Base-by-base conservation (phyloP, 2,329 filamentous ascomycete genomes). In the Fusarium camptoceras region DNA sequence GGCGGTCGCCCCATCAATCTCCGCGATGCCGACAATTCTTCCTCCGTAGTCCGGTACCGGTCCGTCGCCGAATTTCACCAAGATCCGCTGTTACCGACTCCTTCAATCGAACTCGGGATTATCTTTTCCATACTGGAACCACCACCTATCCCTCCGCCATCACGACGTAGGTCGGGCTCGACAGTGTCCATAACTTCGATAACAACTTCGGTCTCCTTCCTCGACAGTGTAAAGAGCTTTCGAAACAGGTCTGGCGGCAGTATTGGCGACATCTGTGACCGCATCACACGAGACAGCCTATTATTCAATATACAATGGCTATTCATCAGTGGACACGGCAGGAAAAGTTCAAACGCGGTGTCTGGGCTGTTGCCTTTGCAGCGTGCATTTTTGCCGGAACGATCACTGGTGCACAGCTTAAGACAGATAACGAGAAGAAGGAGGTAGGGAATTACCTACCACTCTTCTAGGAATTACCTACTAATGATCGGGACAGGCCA, bases 381-480 rank as follows among this genome's bases (percentile, higher is more conserved):
- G 83, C 83, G 63, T 80, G 85, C 59, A 80, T 84, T 64, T 78
- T 82, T 62, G 83, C 84, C 31, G 84, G 84, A 61, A 76, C 82
- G 46, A 78, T 84, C 48, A 85, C 85, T 59, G 85, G 85, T 54
- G 85, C 84, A 9, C 82, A 83, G 47, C 73, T 86, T 47, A 86
- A 86, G 76, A 80, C 81, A 49, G 82, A 85, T 63, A 78, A 81
- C 61, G 83, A 86, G 66, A 84, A 81, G 70, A 76, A 79, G 66
- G 76, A 83, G 72, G 84, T 85, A 62, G 41, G 48, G 8, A 74
- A 66, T 16, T 9, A 11, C 48, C 20, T 8, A 20, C 9, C 12
- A 42, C 22, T 6, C 25, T 27, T 8, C 14, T 7, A 20, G 6
- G 30, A 22, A 15, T 22, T n/a, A 9, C 14, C 18, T 27, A 20